Conservation (phyloP, 805 yeast genomes). For the Hyphopichia homilentoma region DNA sequence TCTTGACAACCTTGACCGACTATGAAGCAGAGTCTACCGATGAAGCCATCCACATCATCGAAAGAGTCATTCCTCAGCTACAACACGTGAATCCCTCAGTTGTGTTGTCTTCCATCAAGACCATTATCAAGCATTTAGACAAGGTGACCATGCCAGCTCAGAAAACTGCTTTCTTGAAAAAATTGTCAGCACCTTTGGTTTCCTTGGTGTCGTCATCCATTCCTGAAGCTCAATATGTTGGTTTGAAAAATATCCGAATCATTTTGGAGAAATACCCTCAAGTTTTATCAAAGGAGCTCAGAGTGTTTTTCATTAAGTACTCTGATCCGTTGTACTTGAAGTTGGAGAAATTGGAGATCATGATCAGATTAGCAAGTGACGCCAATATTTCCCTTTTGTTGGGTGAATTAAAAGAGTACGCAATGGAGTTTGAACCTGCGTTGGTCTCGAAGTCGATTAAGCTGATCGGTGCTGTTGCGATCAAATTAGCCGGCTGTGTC, state of each 20-base stretch:
- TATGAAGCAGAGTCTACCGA: slow-evolving; percentile 52
- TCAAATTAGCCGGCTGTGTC: slow-evolving; percentile 51
- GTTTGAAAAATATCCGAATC: slow-evolving; percentile 84
- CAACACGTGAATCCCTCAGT: slow-evolving; percentile 98
- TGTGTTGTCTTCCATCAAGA: slow-evolving; percentile 80
- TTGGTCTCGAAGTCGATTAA: slow-evolving; percentile 64
- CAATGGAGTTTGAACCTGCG: slow-evolving; percentile 81
- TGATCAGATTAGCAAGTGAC: slow-evolving; percentile 65
- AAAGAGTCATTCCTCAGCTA: slow-evolving; percentile 87
- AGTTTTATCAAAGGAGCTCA: slow-evolving; percentile 69
- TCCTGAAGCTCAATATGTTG: slow-evolving; percentile 94
- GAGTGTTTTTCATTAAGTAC: slow-evolving; percentile 87
- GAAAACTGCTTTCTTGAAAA: slow-evolving; percentile 50
- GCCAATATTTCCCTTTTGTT: slow-evolving; percentile 55
- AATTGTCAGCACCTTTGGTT: slow-evolving; percentile 80
- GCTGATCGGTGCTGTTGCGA: slow-evolving; percentile 70
- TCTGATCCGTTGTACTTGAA: slow-evolving; percentile 79
- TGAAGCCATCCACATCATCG: slow-evolving; percentile 83
- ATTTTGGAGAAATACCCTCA: slow-evolving; percentile 85
- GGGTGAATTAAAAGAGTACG: slow-evolving; percentile 73
- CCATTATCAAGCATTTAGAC: slow-evolving; percentile 66
- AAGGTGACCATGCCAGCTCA: slow-evolving; percentile 39
- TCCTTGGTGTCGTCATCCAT: slow-evolving; percentile 77
- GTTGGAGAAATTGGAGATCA: slow-evolving; percentile 70
- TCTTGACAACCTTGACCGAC: slow-evolving; percentile 75